These are phyloP conservation scores for Psilocybe sp. DNA, from an alignment of 768 basidiomycete genomes.

Conservation along the genomic window DNA sequence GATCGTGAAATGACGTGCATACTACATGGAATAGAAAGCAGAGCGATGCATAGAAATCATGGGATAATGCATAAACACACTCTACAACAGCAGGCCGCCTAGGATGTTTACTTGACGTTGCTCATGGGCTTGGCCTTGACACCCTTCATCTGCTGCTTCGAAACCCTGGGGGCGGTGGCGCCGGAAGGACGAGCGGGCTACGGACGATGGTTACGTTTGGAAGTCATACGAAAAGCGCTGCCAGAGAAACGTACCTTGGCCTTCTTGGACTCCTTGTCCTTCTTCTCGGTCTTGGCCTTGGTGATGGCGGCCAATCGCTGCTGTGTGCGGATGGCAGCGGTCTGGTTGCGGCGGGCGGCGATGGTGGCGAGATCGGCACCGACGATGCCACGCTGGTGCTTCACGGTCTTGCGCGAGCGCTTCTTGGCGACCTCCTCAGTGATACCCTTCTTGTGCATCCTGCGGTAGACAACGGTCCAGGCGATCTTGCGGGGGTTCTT, in stretches of 20 bases:
- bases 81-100: too few relatives aligned
- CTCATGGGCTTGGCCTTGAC: slow-evolving; percentile 72
- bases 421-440: slow-evolving; percentile 99
- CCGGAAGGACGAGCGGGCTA: slow-evolving; percentile 57
- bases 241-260: slow-evolving; percentile 52
- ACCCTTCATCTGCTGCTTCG: slow-evolving; percentile 97
- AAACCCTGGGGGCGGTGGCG: slow-evolving; percentile 75
- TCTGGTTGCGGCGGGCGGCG: slow-evolving; percentile 90
- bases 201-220: slow-evolving; percentile 3
- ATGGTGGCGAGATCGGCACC: slow-evolving; percentile 93
- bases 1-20: slow-evolving; percentile 12
- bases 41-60: background rate
- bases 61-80: slow-evolving; percentile 2
- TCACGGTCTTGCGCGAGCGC: slow-evolving; percentile 93
- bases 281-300: slow-evolving; percentile 96
- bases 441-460: slow-evolving; percentile 99
- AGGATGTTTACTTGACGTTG: background rate
- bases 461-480: slow-evolving; percentile 91
- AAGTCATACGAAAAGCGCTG: background rate
- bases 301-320: slow-evolving; percentile 82
- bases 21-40: slow-evolving; percentile 12
- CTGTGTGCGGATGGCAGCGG: slow-evolving; percentile 76
- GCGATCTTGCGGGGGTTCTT: slow-evolving; percentile 99
- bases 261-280: slow-evolving; percentile 93
- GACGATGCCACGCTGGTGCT: slow-evolving; percentile 97